Evolutionary conservation across 2,329 filamentous ascomycete species (phyloP), one percentile per base, ranked within the genome.

Genomic region (Hypocreales sp.): DNA sequence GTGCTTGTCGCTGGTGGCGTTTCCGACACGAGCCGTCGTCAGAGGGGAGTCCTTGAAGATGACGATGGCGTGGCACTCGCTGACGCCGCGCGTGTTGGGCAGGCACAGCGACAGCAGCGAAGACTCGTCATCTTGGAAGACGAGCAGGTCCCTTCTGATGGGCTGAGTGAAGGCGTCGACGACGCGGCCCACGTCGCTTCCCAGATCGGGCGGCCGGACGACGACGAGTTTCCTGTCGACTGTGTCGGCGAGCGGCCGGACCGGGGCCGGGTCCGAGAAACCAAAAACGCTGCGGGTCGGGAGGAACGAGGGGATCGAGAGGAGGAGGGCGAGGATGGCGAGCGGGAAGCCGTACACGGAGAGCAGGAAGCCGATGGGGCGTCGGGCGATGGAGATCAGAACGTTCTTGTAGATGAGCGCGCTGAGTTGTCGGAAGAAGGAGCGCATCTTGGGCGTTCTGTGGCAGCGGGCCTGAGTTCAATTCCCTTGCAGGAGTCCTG

Each of bases 11-110:
- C 28, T 28, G 14, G 32, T 29, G 7, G 29, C 15, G 8, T 29
- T 14, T 4, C 26, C 15, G 5, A 14, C 21, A 7, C 10, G 21
- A n/a, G n/a, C n/a, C 10, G 22, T 31, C 5, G 41, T 47, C 22
- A 38, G 28, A 5, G 44, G 47, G 5, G 44, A 47, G 35, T 51
- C 45, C 24, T 29, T 27, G 29, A 51, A 46, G 15, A 27, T 38
- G 7, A 51, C 32, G 15, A 40, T 30, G 23, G 41, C 46, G 24
- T 44, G 41, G 31, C 46, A 51, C 27, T 37, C 33, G 23, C 40
- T 45, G 15, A 43, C 31, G n/a, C 44, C 44, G 3, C 38, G 36
- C 12, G 40, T 27, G 25, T 46, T 40, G 12, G 40, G 29, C 5
- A 38, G 31, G 28, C 46, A 51, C 7, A 35, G 13, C 1, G 21